Evolutionary conservation across 768 basidiomycete genomes (phyloP).

Genomic region (Leccinum ochraceum): DNA sequence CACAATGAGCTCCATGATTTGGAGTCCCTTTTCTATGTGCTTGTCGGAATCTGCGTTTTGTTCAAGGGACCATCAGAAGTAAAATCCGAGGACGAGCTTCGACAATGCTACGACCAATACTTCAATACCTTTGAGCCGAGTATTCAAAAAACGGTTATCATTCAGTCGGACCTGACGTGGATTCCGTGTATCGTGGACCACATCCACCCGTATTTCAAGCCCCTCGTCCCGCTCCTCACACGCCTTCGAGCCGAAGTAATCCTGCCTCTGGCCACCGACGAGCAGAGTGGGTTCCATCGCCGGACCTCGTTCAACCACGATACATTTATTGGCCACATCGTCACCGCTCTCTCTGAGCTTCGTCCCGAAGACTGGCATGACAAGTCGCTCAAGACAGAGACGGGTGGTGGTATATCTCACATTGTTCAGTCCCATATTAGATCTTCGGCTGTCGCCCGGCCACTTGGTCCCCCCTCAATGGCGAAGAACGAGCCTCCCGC

Average conservation of each 20-base stretch:
- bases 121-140: slow-evolving; percentile 10
- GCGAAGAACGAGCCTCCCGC: neutral
- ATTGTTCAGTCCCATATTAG: neutral
- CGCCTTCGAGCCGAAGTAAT: neutral
- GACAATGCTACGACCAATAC: neutral
- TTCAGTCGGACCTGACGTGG: neutral
- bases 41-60: too few relatives aligned
- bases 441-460: too few relatives aligned
- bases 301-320: neutral
- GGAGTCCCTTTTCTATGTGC: too few relatives aligned
- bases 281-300: neutral
- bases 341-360: neutral
- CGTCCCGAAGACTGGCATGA: neutral
- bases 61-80: too few relatives aligned
- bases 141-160: neutral
- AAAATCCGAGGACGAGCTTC: too few relatives aligned
- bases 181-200: neutral
- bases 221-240: neutral
- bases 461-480: neutral
- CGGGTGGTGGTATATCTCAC: neutral
- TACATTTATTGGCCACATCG: neutral
- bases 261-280: neutral
- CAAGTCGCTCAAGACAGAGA: neutral
- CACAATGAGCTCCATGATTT: too few relatives aligned
- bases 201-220: neutral